These are phyloP conservation scores for Geotrichum bryndzae DNA, from an alignment of 1,139 yeast species.

Conservation along the genomic window DNA sequence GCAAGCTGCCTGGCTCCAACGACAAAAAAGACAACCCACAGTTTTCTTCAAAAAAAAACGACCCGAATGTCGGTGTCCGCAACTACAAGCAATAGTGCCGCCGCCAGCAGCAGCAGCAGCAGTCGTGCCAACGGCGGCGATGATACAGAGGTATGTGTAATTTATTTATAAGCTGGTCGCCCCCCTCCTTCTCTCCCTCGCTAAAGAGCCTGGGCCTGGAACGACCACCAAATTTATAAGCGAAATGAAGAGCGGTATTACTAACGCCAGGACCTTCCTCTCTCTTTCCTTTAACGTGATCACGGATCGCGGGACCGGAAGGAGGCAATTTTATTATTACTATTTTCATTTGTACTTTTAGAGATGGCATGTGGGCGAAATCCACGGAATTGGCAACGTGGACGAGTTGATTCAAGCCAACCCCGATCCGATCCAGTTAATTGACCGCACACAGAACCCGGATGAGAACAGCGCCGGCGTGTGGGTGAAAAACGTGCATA, in stretches of 20 bases:
- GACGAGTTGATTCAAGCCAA: slow-evolving; percentile 5
- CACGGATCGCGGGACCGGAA: not conserved
- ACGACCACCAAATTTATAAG: not conserved
- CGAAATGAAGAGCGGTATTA: not conserved
- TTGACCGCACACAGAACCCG: slow-evolving; percentile 8
- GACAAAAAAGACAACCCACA: no score
- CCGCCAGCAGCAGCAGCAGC: not conserved
- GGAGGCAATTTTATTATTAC: not conserved
- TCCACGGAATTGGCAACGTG: slow-evolving; percentile 14
- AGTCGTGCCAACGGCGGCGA: not conserved
- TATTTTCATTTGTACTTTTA: not conserved
- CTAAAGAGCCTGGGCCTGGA: no score
- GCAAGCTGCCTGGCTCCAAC: no score
- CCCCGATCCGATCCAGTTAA: slow-evolving; percentile 14
- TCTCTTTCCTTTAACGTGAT: not conserved
- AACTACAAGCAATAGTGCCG: not conserved
- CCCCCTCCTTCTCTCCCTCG: no score
- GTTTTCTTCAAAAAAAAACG: no score
- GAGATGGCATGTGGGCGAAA: slow-evolving; percentile 16
- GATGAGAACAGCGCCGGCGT: slow-evolving; percentile 16
- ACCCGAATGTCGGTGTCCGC: not conserved
- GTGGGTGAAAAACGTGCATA: slow-evolving; percentile 40
- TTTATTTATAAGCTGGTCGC: not conserved
- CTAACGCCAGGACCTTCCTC: not conserved
- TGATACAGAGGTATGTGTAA: not conserved